A percentile compares a stretch with the other conserved stretches of the same genome.
Evolutionary conservation across 2,329 filamentous ascomycete species (phyloP).

Genomic region (Coniochaeta pulveracea): DNA sequence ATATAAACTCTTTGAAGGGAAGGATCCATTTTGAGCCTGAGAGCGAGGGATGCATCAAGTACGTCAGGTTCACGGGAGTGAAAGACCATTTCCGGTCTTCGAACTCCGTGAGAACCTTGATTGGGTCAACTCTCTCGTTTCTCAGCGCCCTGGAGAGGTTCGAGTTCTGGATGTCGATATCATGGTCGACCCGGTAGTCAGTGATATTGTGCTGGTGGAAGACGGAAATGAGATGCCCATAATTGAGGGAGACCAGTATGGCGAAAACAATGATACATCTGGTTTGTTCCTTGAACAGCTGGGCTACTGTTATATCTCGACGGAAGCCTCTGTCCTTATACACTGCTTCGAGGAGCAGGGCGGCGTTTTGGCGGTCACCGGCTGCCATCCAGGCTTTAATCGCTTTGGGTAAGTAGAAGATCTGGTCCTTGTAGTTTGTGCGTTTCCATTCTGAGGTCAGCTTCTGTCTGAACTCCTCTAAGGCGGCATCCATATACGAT

Average conservation of each 20-base stretch:
- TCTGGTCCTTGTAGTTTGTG: constrained; percentile 3
- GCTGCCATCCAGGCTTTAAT: constrained; percentile 6
- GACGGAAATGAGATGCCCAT: constrained; percentile 4
- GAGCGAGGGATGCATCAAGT: constrained; percentile 1
- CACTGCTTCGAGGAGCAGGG: constrained; percentile 2
- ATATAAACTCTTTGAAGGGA: constrained; percentile 4
- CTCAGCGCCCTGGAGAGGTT: background rate
- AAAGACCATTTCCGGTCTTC: constrained; percentile 5
- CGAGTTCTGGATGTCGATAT: background rate
- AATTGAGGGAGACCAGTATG: constrained; percentile 5
- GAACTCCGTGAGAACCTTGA: background rate
- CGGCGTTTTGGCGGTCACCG: background rate
- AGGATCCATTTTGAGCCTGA: constrained; percentile 4
- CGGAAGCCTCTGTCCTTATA: background rate
- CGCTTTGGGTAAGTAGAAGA: constrained; percentile 4
- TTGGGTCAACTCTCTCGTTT: background rate
- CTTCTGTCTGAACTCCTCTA: constrained; percentile 1
- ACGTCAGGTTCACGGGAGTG: constrained; percentile 4
- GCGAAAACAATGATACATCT: constrained; percentile 5
- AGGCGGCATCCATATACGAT: background rate
- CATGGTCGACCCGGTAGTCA: background rate
- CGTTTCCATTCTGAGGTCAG: constrained; percentile 3
- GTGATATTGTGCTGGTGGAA: constrained; percentile 4
- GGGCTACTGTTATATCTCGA: too few species aligned
- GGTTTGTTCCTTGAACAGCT: background rate